Percentiles rank a stretch among this genome's conserved stretches.
Conservation (phyloP, 805 yeast species). For the Pichia cephalocereana region DNA sequence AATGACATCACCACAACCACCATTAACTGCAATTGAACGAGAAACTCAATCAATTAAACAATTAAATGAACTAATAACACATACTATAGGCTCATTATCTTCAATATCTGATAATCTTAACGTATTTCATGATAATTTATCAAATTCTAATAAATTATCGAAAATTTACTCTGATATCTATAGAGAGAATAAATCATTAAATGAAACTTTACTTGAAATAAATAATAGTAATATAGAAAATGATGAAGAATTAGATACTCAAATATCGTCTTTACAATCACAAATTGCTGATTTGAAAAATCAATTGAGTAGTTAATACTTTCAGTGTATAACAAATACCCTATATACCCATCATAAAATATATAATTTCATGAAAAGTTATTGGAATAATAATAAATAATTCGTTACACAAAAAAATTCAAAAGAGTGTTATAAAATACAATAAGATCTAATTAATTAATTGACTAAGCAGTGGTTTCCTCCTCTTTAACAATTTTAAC, state of each 20-base stretch:
- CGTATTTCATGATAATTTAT: background rate
- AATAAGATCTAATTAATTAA: too few relatives aligned
- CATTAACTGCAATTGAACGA: background rate
- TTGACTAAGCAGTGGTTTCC: background rate
- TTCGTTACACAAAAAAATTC: too few relatives aligned
- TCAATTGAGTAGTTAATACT: background rate
- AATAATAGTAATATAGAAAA: background rate
- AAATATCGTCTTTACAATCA: background rate
- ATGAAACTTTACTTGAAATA: background rate
- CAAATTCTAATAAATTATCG: background rate
- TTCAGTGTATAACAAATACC: background rate
- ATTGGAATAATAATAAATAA: background rate
- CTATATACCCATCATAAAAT: background rate
- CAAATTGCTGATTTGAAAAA: background rate
- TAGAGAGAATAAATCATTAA: background rate
- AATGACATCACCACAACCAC: too few relatives aligned
- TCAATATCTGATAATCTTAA: background rate
- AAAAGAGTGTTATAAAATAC: too few relatives aligned
- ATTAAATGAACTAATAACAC: background rate
- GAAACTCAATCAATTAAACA: background rate
- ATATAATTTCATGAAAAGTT: background rate
- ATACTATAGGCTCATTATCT: background rate
- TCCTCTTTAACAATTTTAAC: slow-evolving; percentile 41
- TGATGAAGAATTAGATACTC: background rate
- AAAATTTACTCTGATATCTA: slow-evolving; percentile 1